These are phyloP conservation scores for Monilinia aucupariae DNA, from an alignment of 2,329 filamentous ascomycete genomes.

Conservation along the genomic window DNA sequence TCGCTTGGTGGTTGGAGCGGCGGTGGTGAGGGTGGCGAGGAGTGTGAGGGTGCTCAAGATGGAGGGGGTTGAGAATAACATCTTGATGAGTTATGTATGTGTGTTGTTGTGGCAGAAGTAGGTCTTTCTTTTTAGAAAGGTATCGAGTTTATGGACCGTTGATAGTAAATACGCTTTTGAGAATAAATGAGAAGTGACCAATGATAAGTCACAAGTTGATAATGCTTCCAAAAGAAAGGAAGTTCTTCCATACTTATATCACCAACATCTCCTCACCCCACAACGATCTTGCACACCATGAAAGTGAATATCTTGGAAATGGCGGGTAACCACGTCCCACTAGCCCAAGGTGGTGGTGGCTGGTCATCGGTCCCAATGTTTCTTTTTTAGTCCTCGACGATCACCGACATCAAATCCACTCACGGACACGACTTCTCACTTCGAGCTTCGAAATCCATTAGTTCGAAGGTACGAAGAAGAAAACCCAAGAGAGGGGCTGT, in stretches of 20 bases:
- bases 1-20: conserved; percentile 20
- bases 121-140: background rate
- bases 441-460: background rate
- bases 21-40: conserved; percentile 17
- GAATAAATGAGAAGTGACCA: background rate
- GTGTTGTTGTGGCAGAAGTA: background rate
- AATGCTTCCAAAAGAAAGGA: background rate
- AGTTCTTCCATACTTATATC: conserved; percentile 6
- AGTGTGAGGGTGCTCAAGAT: conserved; percentile 15
- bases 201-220: background rate
- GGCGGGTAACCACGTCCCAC: background rate
- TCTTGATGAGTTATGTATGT: background rate
- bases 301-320: background rate
- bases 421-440: background rate
- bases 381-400: background rate
- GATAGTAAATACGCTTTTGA: background rate
- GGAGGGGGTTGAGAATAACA: conserved; percentile 18
- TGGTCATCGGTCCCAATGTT: background rate
- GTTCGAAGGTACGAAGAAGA: conserved; percentile 1
- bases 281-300: background rate
- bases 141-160: background rate
- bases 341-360: conserved; percentile 11
- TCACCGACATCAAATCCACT: background rate
- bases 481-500: background rate
- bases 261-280: background rate